Evolutionary conservation across 345 rosid species (phyloP).

Genomic region (Syzygium aromaticum): DNA sequence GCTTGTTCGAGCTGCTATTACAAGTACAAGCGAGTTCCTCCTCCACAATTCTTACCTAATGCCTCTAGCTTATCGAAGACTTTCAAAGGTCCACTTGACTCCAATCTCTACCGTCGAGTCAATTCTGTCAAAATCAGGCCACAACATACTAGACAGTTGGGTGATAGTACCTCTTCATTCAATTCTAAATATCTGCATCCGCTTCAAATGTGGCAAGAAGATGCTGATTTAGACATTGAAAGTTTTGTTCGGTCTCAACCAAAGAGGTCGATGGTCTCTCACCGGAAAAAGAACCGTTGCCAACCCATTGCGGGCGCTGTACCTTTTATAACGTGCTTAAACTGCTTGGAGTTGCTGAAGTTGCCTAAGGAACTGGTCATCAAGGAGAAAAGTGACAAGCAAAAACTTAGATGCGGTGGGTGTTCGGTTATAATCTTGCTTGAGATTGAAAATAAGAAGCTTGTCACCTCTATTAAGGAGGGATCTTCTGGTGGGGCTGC

Average conservation of each 20-base stretch:
- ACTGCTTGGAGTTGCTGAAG: conserved; percentile 49
- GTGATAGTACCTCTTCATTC: background rate
- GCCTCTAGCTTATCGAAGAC: background rate
- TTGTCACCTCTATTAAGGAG: conserved; percentile 17
- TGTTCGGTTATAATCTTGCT: conserved; percentile 40
- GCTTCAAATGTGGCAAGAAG: conserved; percentile 21
- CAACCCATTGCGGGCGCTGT: conserved; percentile 58
- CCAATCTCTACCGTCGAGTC: background rate
- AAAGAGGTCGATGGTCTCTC: conserved; percentile 12
- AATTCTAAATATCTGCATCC: conserved; percentile 6
- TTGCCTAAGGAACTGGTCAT: conserved; percentile 36
- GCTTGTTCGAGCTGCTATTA: background rate
- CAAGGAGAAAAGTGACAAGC: conserved; percentile 12
- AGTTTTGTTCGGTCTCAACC: conserved; percentile 20
- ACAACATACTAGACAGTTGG: background rate
- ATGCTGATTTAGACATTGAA: conserved; percentile 16
- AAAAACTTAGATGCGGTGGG: conserved; percentile 47
- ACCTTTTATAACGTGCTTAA: conserved; percentile 52
- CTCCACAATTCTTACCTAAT: background rate
- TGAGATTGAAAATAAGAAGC: conserved; percentile 27
- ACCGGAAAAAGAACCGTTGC: conserved; percentile 16
- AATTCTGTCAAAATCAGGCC: background rate
- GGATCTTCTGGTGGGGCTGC: background rate
- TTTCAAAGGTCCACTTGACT: background rate
- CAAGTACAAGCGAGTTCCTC: background rate